Conservation (phyloP, 2,329 filamentous ascomycete species). For the Dothideomycetes sp. region DNA sequence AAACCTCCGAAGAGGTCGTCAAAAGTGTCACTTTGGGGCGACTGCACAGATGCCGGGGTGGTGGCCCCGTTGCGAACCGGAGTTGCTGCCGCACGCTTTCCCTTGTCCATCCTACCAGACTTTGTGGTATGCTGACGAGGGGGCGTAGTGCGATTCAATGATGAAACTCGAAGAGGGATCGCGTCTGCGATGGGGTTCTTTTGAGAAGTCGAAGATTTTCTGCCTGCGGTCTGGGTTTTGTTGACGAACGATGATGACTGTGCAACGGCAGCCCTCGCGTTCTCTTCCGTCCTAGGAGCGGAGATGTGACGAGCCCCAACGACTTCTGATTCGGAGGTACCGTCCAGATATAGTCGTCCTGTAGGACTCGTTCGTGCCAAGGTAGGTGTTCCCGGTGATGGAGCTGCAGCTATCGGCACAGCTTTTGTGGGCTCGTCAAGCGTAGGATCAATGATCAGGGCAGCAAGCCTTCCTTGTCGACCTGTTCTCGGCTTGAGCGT, state of each 20-base stretch:
- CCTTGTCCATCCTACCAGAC: constrained; percentile 3
- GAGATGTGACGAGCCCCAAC: too few species aligned
- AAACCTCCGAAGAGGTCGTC: constrained; percentile 17
- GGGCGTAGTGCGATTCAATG: constrained; percentile 4
- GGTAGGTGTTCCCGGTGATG: neutral
- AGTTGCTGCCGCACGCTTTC: constrained; percentile 14
- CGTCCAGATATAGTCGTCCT: neutral
- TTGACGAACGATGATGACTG: too few species aligned
- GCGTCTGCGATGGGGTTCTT: constrained; percentile 19
- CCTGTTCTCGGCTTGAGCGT: neutral
- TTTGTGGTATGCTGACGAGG: constrained; percentile 1
- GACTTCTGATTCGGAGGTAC: too few species aligned
- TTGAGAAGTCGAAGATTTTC: neutral
- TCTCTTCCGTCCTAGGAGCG: too few species aligned
- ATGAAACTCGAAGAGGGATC: constrained; percentile 23
- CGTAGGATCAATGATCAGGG: neutral
- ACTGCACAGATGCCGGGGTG: constrained; percentile 15
- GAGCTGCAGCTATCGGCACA: too few species aligned
- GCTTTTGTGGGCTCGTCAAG: too few species aligned
- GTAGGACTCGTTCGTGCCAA: neutral
- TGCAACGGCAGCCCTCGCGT: too few species aligned
- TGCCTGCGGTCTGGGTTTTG: constrained; percentile 4
- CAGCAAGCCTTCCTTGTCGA: neutral
- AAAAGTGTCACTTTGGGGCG: constrained; percentile 11
- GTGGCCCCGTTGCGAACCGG: constrained; percentile 7